A percentile compares a stretch with the other conserved stretches of the same genome.
Evolutionary conservation across 2,329 filamentous ascomycete species (phyloP).

Genomic region (Colletotrichum euphorbiae): DNA sequence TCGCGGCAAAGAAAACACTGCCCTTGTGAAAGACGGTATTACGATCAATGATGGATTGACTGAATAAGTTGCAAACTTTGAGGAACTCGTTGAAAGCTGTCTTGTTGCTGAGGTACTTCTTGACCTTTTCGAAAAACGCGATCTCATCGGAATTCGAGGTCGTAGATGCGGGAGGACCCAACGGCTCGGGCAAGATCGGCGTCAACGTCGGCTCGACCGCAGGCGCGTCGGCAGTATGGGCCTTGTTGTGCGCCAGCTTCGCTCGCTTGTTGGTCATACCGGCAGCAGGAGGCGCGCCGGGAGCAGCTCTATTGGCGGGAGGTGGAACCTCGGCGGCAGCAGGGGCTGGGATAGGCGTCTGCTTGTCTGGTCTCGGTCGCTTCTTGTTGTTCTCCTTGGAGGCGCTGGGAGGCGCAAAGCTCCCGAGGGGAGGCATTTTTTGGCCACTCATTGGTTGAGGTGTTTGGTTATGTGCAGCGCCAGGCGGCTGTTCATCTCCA

Average conservation of each 20-base stretch:
- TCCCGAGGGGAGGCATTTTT: conserved; percentile 93
- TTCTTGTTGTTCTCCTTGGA: conserved; percentile 89
- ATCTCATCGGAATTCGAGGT: conserved; percentile 88
- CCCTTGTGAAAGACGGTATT: conserved; percentile 86
- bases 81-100: conserved; percentile 94
- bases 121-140: conserved; percentile 93
- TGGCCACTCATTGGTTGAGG: conserved; percentile 70
- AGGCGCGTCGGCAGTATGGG: conserved; percentile 68
- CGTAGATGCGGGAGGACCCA: conserved; percentile 79
- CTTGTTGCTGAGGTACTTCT: conserved; percentile 95
- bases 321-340: conserved; percentile 57
- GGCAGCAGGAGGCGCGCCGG: conserved; percentile 45
- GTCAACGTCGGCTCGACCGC: conserved; percentile 87
- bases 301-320: conserved; percentile 44
- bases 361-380: conserved; percentile 73
- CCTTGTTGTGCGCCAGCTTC: conserved; percentile 76
- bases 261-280: conserved; percentile 70
- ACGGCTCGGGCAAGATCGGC: conserved; percentile 86
- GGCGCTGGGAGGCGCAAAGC: conserved; percentile 89
- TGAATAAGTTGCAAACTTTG: conserved; percentile 96
- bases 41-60: conserved; percentile 90
- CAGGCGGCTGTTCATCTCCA: conserved; percentile 71
- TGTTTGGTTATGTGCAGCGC: conserved; percentile 62
- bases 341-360: conserved; percentile 60
- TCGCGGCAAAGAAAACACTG: conserved; percentile 86